Conservation (phyloP, 345 rosid species). For the Populus alba region DNA sequence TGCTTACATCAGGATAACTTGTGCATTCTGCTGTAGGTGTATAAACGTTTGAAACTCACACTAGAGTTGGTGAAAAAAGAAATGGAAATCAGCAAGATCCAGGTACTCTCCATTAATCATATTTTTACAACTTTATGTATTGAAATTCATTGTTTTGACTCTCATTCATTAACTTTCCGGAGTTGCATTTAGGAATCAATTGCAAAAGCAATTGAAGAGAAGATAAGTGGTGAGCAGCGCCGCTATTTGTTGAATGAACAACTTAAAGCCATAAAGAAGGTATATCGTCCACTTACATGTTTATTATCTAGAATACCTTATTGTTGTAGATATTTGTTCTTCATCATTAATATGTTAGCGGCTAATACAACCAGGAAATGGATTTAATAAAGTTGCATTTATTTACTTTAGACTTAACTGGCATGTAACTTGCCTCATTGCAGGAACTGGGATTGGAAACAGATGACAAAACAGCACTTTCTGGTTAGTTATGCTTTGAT, state of each 20-base stretch:
- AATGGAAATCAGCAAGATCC: conserved; percentile 96
- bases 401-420: conserved; percentile 10
- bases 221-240: conserved; percentile 96
- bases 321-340: not conserved
- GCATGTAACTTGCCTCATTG: conserved; percentile 19
- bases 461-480: conserved; percentile 97
- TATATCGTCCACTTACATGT: conserved; percentile 20
- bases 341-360: not conserved
- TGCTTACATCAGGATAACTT: not conserved
- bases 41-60: conserved; percentile 81
- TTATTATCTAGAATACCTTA: not conserved
- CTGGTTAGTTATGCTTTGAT: conserved; percentile 51
- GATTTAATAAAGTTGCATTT: not conserved
- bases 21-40: conserved; percentile 48
- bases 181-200: conserved; percentile 66
- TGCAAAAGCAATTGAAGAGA: conserved; percentile 98
- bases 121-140: not conserved
- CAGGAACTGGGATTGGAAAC: conserved; percentile 99
- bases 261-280: conserved; percentile 99
- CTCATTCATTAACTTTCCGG: conserved; percentile 11
- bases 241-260: conserved; percentile 97
- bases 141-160: not conserved
- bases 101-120: conserved; percentile 43
- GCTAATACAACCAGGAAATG: not conserved
- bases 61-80: conserved; percentile 91